Evolutionary conservation across 208 protist species (phyloP).

Genomic region (Dictyostelium gargantuum): DNA sequence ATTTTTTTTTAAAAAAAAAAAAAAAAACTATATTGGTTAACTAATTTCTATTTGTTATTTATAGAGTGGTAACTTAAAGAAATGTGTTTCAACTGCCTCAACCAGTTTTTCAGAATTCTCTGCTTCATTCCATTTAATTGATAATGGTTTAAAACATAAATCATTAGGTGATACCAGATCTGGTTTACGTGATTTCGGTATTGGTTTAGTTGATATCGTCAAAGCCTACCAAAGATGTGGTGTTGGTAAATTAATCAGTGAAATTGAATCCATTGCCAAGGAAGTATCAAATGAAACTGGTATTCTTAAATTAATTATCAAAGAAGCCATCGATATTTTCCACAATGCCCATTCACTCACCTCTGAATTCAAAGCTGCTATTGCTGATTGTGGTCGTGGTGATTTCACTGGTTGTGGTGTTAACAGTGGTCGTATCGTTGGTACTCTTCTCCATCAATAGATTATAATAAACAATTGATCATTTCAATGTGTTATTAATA

Average conservation of each 20-base stretch:
- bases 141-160: not conserved
- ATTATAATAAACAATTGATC: too few relatives aligned
- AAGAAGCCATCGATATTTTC: slow-evolving; percentile 62
- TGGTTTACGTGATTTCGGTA: not conserved
- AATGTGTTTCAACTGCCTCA: not conserved
- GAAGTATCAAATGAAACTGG: not conserved
- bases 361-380: slow-evolving; percentile 27
- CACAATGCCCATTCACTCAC: slow-evolving; percentile 29
- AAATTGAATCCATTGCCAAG: slow-evolving; percentile 3
- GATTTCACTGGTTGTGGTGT: slow-evolving; percentile 4
- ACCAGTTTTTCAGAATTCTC: not conserved
- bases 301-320: slow-evolving; percentile 28
- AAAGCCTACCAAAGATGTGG: slow-evolving; percentile 16
- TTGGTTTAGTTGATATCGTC: not conserved
- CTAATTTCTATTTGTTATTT: not conserved
- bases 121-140: not conserved
- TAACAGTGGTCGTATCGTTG: slow-evolving; percentile 38
- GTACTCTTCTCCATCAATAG: too few relatives aligned
- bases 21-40: not conserved
- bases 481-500: too few relatives aligned
- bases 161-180: not conserved
- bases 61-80: not conserved
- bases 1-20: not conserved
- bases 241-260: slow-evolving; percentile 10
- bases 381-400: not conserved